Evolutionary conservation across 169 alveolate genomes (phyloP), one percentile per base, ranked within the genome.

Genomic region (Cystoisospora suis): DNA sequence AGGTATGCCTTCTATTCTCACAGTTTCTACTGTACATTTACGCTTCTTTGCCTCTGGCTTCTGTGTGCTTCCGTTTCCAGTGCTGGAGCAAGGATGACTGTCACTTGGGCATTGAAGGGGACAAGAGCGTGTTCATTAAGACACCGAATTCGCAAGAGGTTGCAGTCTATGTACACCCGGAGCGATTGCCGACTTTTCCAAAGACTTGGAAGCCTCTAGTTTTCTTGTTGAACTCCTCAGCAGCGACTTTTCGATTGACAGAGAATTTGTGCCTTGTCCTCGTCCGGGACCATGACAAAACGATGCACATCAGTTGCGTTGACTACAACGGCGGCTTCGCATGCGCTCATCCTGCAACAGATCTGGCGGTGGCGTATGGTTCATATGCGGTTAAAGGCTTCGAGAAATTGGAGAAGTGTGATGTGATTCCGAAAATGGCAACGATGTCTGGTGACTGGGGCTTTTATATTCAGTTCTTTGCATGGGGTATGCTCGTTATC

Each of bases 121-220:
- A 94, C 88, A 88, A 85, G 89, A 93, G 80, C 77, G 96, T 93
- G 5, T 94, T 92, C 69, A 79, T 94, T 70, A 89, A 81, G 90
- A 83, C 92, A 0, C 96, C 96, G 36, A 87, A 80, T 65, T 20
- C 92, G 69, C 69, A 80, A 9, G 95, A 92, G 36, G 95, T 93
- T 42, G 93, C 91, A 40, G 92, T 90, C 83, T 93, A 93, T 87
- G 75, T 87, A n/a, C 94, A 90, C 47, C 90, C 93, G 59, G 95
- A 93, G 32, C 94, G 96, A 9, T 89, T 94, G 65, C 96, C 96
- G 1, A 91, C 95, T 17, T 94, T 94, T 59, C 93, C 91, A 36
- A 94, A 94, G 92, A 77, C 93, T 42, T 94, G 95, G 96, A 94
- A 93, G 88, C 94, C 95, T n/a, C 86, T 94, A 79, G 92, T 94